phyloP scores from a whole-genome alignment of 495 filamentous ascomycete genomes.

The Podospora australis region DNA sequence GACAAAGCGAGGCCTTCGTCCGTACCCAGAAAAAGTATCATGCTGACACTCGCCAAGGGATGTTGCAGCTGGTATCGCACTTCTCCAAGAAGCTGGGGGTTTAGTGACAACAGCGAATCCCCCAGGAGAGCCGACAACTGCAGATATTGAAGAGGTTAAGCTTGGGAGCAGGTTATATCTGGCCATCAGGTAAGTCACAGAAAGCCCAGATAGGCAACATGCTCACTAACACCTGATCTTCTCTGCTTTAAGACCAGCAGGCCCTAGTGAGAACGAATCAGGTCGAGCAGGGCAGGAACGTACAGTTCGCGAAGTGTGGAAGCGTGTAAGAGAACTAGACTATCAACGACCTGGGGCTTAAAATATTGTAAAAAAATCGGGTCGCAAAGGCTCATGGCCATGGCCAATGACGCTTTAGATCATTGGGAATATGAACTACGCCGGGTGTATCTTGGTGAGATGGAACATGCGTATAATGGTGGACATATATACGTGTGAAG shows the following conservation, averaged over 20 bases:
- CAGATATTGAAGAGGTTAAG: conserved; percentile 48
- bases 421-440: too few species aligned
- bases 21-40: too few species aligned
- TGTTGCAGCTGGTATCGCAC: conserved; percentile 73
- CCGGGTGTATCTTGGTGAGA: too few species aligned
- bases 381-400: too few species aligned
- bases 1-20: too few species aligned
- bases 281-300: conserved; percentile 58
- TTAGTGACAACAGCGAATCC: conserved; percentile 62
- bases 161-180: conserved; percentile 60
- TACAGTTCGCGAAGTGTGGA: conserved; percentile 63
- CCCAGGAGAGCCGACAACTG: conserved; percentile 46
- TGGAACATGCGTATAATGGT: too few species aligned
- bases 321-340: conserved; percentile 52
- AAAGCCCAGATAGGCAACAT: background rate
- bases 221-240: background rate
- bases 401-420: too few species aligned
- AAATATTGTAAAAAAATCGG: background rate
- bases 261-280: conserved; percentile 50
- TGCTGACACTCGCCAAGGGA: conserved; percentile 43
- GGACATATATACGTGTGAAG: too few species aligned
- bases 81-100: conserved; percentile 67
- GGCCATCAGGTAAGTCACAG: conserved; percentile 47
- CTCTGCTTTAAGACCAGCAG: conserved; percentile 47
- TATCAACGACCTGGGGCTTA: conserved; percentile 46